phyloP scores from a whole-genome alignment of 2,329 filamentous ascomycete species.

The Fusarium siculi region DNA sequence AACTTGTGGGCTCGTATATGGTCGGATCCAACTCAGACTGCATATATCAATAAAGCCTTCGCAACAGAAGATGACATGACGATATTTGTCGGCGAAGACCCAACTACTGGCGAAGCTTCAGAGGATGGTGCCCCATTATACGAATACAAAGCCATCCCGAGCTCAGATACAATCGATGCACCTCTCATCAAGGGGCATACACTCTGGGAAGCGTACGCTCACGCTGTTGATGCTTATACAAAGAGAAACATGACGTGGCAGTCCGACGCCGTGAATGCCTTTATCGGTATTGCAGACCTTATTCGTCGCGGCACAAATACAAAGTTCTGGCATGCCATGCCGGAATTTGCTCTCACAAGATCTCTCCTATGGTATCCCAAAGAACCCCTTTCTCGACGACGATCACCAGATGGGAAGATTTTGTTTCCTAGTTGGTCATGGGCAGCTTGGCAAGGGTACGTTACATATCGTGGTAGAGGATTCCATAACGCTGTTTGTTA shows the following conservation, averaged over 20 bases:
- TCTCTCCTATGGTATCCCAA: conserved; percentile 17
- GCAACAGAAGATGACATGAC: conserved; percentile 2
- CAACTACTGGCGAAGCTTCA: neutral
- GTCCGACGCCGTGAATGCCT: conserved; percentile 22
- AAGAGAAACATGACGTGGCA: conserved; percentile 23
- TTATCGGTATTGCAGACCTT: conserved; percentile 21
- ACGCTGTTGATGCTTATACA: conserved; percentile 15
- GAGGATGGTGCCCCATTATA: neutral
- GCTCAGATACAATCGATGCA: neutral
- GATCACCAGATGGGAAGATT: neutral
- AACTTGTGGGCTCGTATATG: conserved; percentile 12
- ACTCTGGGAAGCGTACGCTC: conserved; percentile 11
- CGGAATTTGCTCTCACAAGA: neutral
- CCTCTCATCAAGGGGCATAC: conserved; percentile 8
- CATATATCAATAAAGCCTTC: conserved; percentile 13
- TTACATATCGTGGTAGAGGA: conserved; percentile 9
- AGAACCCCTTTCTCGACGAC: conserved; percentile 2
- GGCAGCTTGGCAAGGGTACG: conserved; percentile 24
- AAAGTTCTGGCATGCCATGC: conserved; percentile 25
- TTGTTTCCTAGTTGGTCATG: conserved; percentile 24
- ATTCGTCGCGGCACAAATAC: conserved; percentile 16
- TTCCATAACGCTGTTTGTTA: conserved; percentile 15
- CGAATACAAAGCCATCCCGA: conserved; percentile 1
- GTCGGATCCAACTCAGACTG: conserved; percentile 6
- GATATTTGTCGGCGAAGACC: conserved; percentile 13